Conservation (phyloP, 1,284 basidiomycete species). For the Sphaerobolus stellatus region DNA sequence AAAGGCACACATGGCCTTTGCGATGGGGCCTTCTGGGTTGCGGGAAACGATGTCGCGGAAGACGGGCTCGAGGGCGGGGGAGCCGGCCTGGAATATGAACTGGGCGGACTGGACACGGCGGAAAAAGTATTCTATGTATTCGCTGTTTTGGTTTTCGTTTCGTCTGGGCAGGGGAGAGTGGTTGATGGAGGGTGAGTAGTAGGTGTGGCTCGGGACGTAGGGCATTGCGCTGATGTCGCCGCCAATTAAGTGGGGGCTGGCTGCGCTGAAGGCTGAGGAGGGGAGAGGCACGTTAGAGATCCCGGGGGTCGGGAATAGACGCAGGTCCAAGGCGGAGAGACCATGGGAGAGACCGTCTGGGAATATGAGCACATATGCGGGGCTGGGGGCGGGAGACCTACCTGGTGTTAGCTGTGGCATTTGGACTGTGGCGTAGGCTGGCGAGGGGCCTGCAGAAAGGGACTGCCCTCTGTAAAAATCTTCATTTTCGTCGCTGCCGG, state of each 20-base stretch:
- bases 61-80: conserved; percentile 42
- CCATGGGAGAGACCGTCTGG: conserved; percentile 4
- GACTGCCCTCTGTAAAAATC: not conserved
- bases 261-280: not conserved
- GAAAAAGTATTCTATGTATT: conserved; percentile 68
- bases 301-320: conserved; percentile 2
- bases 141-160: conserved; percentile 37
- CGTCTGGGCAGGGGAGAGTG: conserved; percentile 23
- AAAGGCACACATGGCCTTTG: conserved; percentile 71
- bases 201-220: conserved; percentile 3
- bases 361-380: not conserved
- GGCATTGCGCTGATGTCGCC: conserved; percentile 2
- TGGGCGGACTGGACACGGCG: conserved; percentile 60
- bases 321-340: conserved; percentile 11
- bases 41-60: conserved; percentile 38
- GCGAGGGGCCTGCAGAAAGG: conserved; percentile 5
- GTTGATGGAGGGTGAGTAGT: conserved; percentile 14
- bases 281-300: conserved; percentile 3
- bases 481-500: conserved; percentile 9
- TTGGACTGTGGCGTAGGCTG: conserved; percentile 5
- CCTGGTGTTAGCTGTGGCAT: conserved; percentile 13
- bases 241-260: conserved; percentile 4
- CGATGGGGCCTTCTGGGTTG: conserved; percentile 65
- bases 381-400: not conserved
- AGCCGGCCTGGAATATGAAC: conserved; percentile 56